Conservation (phyloP, 257 asterid species). For the Przewalskia tangutica region DNA sequence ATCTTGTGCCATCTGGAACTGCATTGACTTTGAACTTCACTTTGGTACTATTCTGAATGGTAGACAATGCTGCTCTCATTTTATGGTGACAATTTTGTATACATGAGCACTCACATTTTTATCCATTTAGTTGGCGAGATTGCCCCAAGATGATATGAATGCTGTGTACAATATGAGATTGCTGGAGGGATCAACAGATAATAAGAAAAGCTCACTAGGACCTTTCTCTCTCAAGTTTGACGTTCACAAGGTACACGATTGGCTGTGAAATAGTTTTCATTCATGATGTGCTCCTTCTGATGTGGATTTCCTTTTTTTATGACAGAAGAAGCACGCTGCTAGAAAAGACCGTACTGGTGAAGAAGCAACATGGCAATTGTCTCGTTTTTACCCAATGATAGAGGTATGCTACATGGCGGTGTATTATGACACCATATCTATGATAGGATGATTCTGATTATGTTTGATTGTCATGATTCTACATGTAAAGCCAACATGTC, state of each 20-base stretch:
- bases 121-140: slow-evolving; percentile 62
- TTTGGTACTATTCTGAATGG: background rate
- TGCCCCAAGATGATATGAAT: slow-evolving; percentile 68
- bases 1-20: background rate
- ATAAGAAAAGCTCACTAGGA: slow-evolving; percentile 59
- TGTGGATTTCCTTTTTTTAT: slow-evolving; percentile 10
- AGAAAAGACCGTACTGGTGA: slow-evolving; percentile 89
- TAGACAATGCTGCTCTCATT: background rate
- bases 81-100: background rate
- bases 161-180: slow-evolving; percentile 95
- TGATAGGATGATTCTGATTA: background rate
- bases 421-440: background rate
- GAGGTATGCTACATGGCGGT: slow-evolving; percentile 45
- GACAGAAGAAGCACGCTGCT: slow-evolving; percentile 75
- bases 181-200: slow-evolving; percentile 63
- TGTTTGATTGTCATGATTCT: background rate
- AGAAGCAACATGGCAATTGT: slow-evolving; percentile 71
- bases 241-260: slow-evolving; percentile 64
- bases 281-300: slow-evolving; percentile 10
- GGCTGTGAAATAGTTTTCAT: slow-evolving; percentile 2
- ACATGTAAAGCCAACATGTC: background rate
- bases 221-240: slow-evolving; percentile 89
- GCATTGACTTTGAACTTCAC: background rate
- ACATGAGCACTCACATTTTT: background rate
- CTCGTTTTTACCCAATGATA: slow-evolving; percentile 92